These are phyloP conservation scores for Pugionium dolabratum DNA, from an alignment of 345 rosid species.

Conservation along the genomic window DNA sequence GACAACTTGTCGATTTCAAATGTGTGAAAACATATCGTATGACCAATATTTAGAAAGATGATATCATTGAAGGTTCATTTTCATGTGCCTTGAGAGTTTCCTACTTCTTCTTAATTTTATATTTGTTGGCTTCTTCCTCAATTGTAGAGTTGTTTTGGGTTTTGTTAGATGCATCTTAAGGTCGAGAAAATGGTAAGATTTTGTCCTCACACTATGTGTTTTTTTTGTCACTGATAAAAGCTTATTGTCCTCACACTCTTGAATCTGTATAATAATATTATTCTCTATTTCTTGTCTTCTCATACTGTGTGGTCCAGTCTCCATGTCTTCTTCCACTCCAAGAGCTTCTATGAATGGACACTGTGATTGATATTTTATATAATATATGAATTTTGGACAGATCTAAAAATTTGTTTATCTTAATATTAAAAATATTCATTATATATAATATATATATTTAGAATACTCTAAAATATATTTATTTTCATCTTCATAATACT, in stretches of 20 bases:
- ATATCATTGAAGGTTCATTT: slow-evolving; percentile 20
- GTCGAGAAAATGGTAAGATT: slow-evolving; percentile 15
- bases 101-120: neutral
- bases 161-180: slow-evolving; percentile 31
- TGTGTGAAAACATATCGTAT: slow-evolving; percentile 30
- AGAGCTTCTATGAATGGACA: neutral
- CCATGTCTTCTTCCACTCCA: slow-evolving; percentile 26
- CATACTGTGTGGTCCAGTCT: slow-evolving; percentile 26
- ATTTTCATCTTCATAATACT: too few relatives aligned
- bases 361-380: too few relatives aligned
- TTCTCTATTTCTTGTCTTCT: slow-evolving; percentile 34
- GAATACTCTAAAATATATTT: neutral
- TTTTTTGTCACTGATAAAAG: slow-evolving; percentile 24
- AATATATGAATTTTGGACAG: too few relatives aligned
- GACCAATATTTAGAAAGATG: slow-evolving; percentile 32
- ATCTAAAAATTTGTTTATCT: too few relatives aligned
- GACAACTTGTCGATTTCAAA: neutral
- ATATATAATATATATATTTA: too few relatives aligned
- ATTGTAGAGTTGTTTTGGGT: slow-evolving; percentile 23
- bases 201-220: slow-evolving; percentile 24
- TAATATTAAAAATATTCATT: too few relatives aligned
- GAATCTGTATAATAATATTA: slow-evolving; percentile 30
- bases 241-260: slow-evolving; percentile 34
- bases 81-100: slow-evolving; percentile 26
- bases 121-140: slow-evolving; percentile 17